Evolutionary conservation across 352 stramenopile genomes (phyloP).

Genomic region (Globisporangium cederbergense): DNA sequence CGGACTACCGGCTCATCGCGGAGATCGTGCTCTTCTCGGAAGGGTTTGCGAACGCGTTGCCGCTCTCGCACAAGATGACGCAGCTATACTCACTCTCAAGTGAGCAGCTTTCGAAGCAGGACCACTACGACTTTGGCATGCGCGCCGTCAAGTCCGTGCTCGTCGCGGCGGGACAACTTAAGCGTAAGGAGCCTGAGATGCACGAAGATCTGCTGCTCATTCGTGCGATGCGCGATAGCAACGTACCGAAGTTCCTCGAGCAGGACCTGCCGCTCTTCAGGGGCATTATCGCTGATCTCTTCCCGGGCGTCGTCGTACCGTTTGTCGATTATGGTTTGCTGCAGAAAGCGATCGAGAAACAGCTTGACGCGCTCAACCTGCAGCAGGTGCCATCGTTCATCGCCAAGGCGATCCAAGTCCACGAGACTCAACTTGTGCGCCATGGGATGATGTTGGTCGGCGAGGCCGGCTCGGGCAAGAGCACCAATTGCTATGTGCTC

Average conservation of each 20-base stretch:
- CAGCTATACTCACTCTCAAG: conserved; percentile 92
- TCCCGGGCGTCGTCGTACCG: conserved; percentile 91
- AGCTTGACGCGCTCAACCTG: conserved; percentile 66
- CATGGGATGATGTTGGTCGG: conserved; percentile 95
- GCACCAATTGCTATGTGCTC: conserved; percentile 77
- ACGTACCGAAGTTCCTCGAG: conserved; percentile 95
- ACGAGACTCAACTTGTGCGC: conserved; percentile 89
- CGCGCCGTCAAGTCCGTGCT: conserved; percentile 92
- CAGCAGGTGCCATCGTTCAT: conserved; percentile 88
- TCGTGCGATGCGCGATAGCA: conserved; percentile 94
- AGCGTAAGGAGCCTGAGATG: conserved; percentile 92
- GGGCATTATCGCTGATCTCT: conserved; percentile 93
- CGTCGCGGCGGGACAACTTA: conserved; percentile 92
- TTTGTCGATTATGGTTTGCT: conserved; percentile 93
- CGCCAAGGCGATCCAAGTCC: conserved; percentile 85
- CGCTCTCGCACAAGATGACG: conserved; percentile 93
- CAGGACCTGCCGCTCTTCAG: conserved; percentile 93
- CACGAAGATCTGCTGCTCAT: conserved; percentile 94
- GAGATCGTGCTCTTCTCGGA: conserved; percentile 95
- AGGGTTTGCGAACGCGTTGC: conserved; percentile 91
- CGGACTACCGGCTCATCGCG: conserved; percentile 92
- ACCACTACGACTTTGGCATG: conserved; percentile 96
- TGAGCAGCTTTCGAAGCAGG: conserved; percentile 93
- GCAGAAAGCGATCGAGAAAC: conserved; percentile 85
- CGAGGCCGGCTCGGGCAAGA: conserved; percentile 89